These are phyloP conservation scores for Sporobolus alterniflorus DNA, from an alignment of 202 grass and related monocot species.

Conservation along the genomic window DNA sequence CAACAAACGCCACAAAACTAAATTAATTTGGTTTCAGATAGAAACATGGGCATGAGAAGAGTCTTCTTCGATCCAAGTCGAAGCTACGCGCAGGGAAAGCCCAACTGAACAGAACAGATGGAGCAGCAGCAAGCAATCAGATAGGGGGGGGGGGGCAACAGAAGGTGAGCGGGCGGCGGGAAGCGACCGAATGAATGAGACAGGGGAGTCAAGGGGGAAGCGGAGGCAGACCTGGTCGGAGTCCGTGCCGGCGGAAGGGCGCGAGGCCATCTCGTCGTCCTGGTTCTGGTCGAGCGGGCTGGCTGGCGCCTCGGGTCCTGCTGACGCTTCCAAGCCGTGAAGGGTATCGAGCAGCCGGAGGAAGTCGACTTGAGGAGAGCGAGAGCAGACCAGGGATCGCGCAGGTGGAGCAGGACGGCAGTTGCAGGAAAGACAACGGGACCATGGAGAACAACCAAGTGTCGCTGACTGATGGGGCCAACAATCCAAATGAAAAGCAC, in stretches of 20 bases:
- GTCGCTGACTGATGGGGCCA: too few relatives aligned
- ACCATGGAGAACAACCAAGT: too few relatives aligned
- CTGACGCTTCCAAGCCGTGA: neutral
- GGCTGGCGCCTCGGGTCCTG: neutral
- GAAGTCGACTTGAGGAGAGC: neutral
- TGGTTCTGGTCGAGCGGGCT: neutral
- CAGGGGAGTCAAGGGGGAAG: neutral
- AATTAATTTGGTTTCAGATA: neutral
- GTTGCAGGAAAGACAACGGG: too few relatives aligned
- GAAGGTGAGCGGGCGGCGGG: neutral
- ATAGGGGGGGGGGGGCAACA: neutral
- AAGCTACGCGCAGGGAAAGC: neutral
- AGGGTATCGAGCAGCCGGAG: neutral
- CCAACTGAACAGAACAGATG: neutral
- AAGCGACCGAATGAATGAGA: neutral
- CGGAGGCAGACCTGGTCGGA: conserved; percentile 56
- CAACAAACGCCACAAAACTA: neutral
- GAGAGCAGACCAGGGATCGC: neutral
- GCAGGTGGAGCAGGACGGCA: neutral
- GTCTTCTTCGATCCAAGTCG: too few relatives aligned
- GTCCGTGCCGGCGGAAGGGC: neutral
- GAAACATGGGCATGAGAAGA: neutral
- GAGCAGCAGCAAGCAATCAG: neutral
- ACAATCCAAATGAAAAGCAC: too few relatives aligned
- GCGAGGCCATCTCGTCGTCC: conserved; percentile 36